Evolutionary conservation across 169 alveolate genomes (phyloP).

Genomic region (Plasmodium coatneyi): DNA sequence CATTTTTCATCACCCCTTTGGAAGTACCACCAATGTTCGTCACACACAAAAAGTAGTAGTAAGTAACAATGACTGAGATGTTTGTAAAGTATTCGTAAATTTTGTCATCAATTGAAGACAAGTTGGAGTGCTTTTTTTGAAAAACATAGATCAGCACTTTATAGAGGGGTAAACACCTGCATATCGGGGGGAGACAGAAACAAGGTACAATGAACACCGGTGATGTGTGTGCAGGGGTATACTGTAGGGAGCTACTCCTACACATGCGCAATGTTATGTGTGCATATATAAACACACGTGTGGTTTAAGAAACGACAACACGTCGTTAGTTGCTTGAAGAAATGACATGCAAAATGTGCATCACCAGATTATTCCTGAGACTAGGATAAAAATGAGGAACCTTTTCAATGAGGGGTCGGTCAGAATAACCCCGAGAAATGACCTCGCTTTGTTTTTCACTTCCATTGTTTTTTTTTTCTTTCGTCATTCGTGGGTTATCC

Average conservation of each 20-base stretch:
- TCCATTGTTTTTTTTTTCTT: conserved; percentile 26
- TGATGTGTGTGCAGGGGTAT: not conserved
- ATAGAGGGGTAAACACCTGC: conserved; percentile 60
- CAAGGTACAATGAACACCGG: not conserved
- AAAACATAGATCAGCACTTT: conserved; percentile 6
- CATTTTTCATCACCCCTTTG: conserved; percentile 13
- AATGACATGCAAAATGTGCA: not conserved
- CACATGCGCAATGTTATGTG: not conserved
- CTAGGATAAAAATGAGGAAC: conserved; percentile 15
- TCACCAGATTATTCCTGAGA: conserved; percentile 42
- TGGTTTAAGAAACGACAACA: not conserved
- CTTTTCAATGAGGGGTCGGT: conserved; percentile 46
- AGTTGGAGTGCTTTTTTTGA: not conserved
- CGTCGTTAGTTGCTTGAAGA: not conserved
- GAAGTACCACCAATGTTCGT: conserved; percentile 54
- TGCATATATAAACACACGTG: not conserved
- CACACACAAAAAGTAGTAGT: not conserved
- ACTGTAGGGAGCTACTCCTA: not conserved
- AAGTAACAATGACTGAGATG: conserved; percentile 16
- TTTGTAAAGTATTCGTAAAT: conserved; percentile 46
- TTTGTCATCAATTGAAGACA: conserved; percentile 2
- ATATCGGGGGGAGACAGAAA: not conserved
- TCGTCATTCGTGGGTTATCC: not conserved
- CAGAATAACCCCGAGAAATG: conserved; percentile 39
- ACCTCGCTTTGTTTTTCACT: conserved; percentile 33